Conservation (phyloP, 2,329 filamentous ascomycete species). For the Neofusicoccum ribis region DNA sequence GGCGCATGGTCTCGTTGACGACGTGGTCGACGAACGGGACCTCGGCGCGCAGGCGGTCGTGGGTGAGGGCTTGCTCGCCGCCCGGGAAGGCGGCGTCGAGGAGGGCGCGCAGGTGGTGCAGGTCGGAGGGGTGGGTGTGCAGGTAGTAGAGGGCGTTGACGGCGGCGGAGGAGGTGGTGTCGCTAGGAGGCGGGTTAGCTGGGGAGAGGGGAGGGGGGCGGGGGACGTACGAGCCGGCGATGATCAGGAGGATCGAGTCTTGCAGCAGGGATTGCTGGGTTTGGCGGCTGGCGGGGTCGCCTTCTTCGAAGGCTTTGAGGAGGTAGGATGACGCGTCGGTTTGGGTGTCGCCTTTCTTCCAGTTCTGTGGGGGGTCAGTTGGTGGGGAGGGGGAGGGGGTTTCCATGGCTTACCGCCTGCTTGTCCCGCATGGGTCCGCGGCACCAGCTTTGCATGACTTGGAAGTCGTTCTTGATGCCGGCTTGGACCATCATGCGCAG, state of each 20-base stretch:
- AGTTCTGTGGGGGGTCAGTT: neutral
- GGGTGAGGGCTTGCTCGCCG: slow-evolving; percentile 23
- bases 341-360: slow-evolving; percentile 29
- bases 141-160: slow-evolving; percentile 23
- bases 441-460: slow-evolving; percentile 3
- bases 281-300: slow-evolving; percentile 34
- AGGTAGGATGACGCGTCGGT: slow-evolving; percentile 44
- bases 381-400: neutral
- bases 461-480: neutral
- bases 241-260: slow-evolving; percentile 36
- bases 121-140: slow-evolving; percentile 17
- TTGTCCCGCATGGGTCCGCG: slow-evolving; percentile 1
- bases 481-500: slow-evolving; percentile 29
- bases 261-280: slow-evolving; percentile 29
- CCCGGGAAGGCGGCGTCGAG: slow-evolving; percentile 4
- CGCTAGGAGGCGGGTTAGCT: neutral
- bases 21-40: slow-evolving; percentile 39
- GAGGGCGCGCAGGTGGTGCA: no score
- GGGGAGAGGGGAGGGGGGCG: neutral
- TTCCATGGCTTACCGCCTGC: neutral
- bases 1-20: slow-evolving; percentile 47
- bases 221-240: slow-evolving; percentile 28
- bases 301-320: slow-evolving; percentile 40
- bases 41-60: slow-evolving; percentile 27
- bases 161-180: slow-evolving; percentile 9